These are phyloP conservation scores for Geotrichum aggregatum DNA, from an alignment of 1,139 yeast species.

Conservation along the genomic window DNA sequence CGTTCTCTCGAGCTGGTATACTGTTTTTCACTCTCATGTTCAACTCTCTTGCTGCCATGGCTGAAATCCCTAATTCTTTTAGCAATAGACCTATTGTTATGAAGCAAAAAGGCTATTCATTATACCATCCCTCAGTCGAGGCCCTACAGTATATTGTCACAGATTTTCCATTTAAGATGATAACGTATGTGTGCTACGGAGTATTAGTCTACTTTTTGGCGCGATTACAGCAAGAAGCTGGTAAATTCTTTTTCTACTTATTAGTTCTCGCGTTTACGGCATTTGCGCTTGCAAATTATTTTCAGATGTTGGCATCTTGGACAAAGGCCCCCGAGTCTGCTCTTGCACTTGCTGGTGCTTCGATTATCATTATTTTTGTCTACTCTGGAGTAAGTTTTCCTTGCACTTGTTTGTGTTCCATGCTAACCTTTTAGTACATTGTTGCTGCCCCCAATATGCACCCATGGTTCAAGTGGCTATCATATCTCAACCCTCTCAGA, in stretches of 20 bases:
- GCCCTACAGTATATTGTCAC: conserved; percentile 40
- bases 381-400: conserved; percentile 22
- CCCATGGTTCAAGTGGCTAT: conserved; percentile 52
- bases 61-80: conserved; percentile 43
- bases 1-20: conserved; percentile 49
- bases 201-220: conserved; percentile 42
- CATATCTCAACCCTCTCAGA: conserved; percentile 47
- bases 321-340: conserved; percentile 53
- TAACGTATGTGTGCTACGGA: conserved; percentile 37
- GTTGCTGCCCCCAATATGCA: conserved; percentile 48
- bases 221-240: conserved; percentile 41
- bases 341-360: conserved; percentile 55
- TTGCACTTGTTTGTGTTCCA: conserved; percentile 33
- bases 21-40: conserved; percentile 43
- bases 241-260: conserved; percentile 42
- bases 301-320: conserved; percentile 55
- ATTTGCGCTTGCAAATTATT: conserved; percentile 50
- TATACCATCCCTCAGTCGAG: conserved; percentile 46
- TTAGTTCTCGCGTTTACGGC: conserved; percentile 39
- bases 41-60: conserved; percentile 43
- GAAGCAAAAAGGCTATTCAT: conserved; percentile 44
- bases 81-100: conserved; percentile 41
- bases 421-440: conserved; percentile 36
- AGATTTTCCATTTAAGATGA: conserved; percentile 39
- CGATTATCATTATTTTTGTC: conserved; percentile 40